Conservation (phyloP, 2,329 filamentous ascomycete species). For the Colletotrichum zoysiae region DNA sequence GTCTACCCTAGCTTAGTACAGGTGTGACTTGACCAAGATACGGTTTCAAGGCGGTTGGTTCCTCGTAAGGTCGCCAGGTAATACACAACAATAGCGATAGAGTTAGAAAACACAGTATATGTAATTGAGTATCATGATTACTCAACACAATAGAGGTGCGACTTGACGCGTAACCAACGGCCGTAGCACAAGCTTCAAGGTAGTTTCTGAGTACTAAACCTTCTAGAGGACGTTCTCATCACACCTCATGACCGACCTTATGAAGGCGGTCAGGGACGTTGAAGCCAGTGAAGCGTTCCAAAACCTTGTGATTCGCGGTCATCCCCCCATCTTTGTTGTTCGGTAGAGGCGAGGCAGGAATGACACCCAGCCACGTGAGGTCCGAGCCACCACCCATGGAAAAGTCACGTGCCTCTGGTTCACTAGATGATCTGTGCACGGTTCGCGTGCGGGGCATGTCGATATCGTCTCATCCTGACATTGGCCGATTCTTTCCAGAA, state of each 20-base stretch:
- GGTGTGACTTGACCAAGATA: too few relatives aligned
- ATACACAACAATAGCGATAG: too few relatives aligned
- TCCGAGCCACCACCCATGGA: not conserved
- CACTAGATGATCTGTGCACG: not conserved
- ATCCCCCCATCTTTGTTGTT: not conserved
- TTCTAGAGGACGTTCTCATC: not conserved
- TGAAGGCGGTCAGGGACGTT: not conserved
- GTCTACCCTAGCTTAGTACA: not conserved
- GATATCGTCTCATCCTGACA: not conserved
- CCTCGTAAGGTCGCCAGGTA: too few relatives aligned
- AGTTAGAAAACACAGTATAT: too few relatives aligned
- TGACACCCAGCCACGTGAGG: not conserved
- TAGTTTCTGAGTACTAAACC: not conserved
- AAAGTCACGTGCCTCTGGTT: not conserved
- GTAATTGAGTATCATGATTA: too few relatives aligned
- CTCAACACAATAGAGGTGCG: too few relatives aligned
- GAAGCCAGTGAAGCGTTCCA: not conserved
- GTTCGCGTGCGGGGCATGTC: not conserved
- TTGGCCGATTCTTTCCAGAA: conserved; percentile 1
- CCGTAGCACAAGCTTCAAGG: not conserved
- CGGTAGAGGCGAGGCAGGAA: not conserved
- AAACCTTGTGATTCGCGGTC: not conserved
- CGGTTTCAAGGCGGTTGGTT: not conserved
- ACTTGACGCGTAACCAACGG: too few relatives aligned
- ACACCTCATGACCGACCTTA: not conserved